Percentiles rank a stretch among this genome's conserved stretches.
Conservation (phyloP, 495 filamentous ascomycete genomes). For the Geoglossum glabrum region DNA sequence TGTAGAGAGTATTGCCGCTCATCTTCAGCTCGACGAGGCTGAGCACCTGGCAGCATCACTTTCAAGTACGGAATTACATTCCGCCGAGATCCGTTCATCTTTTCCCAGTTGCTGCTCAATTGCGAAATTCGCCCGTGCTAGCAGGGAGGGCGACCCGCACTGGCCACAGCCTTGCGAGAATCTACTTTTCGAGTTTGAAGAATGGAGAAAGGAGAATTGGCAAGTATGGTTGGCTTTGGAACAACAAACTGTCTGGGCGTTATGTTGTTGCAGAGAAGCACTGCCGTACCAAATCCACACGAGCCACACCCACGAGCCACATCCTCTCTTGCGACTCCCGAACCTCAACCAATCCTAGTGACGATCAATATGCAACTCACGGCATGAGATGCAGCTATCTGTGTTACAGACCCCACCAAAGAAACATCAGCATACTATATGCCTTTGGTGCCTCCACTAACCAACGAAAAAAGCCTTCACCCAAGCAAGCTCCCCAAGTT, state of each 20-base stretch:
- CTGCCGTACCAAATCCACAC: not conserved
- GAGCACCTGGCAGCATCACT: not conserved
- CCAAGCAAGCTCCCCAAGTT: constrained; percentile 1
- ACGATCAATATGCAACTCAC: not conserved
- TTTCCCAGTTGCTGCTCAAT: not conserved
- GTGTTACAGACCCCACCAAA: not conserved
- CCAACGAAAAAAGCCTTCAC: constrained; percentile 4
- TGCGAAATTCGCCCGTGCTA: too few species aligned
- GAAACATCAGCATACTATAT: constrained; percentile 1
- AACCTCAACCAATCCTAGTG: not conserved
- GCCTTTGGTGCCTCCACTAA: constrained; percentile 7
- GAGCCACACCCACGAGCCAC: not conserved
- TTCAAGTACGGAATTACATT: not conserved
- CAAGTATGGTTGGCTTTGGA: too few species aligned
- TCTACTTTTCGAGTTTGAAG: too few species aligned
- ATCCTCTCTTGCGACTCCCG: not conserved
- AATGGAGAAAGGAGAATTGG: too few species aligned
- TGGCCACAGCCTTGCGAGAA: too few species aligned
- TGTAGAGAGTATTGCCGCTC: not conserved
- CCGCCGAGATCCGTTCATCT: not conserved
- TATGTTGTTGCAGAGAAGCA: not conserved
- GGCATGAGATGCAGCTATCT: constrained; percentile 6
- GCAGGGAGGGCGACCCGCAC: too few species aligned
- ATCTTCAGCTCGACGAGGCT: not conserved
- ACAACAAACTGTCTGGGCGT: too few species aligned